These are phyloP conservation scores for Ogataea hybrid DNA, from an alignment of 1,139 yeast species.

Conservation along the genomic window DNA sequence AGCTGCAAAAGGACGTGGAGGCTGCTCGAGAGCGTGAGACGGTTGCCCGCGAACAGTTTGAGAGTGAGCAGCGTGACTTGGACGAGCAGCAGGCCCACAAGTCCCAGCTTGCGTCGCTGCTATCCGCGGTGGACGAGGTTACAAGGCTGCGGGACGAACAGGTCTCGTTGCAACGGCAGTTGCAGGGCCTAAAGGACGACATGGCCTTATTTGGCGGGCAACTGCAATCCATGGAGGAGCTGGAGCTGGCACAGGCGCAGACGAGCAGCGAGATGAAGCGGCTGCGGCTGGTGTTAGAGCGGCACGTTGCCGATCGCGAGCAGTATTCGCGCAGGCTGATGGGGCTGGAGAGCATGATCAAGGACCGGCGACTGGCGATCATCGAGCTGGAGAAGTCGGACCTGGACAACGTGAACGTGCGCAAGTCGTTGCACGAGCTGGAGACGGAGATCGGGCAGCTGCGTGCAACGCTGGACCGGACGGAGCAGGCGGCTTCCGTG, in stretches of 20 bases:
- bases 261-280: conserved; percentile 44
- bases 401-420: conserved; percentile 40
- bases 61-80: background rate
- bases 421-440: conserved; percentile 34
- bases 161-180: conserved; percentile 33
- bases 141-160: conserved; percentile 40
- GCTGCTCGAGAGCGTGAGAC: background rate
- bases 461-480: conserved; percentile 19
- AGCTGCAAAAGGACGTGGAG: background rate
- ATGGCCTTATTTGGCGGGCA: conserved; percentile 14
- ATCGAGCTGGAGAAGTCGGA: conserved; percentile 53
- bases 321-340: conserved; percentile 44
- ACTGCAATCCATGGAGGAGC: conserved; percentile 38
- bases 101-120: background rate
- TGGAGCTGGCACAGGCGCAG: conserved; percentile 49
- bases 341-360: conserved; percentile 49
- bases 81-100: background rate
- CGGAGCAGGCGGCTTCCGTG: conserved; percentile 13
- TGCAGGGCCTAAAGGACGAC: conserved; percentile 39
- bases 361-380: conserved; percentile 55
- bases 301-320: conserved; percentile 50
- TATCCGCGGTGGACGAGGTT: conserved; percentile 35
- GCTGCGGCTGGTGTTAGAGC: conserved; percentile 44
- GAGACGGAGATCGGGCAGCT: conserved; percentile 29
- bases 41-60: background rate